phyloP scores from a whole-genome alignment of 2,329 filamentous ascomycete genomes.

The Purpureocillium takamizusanense region DNA sequence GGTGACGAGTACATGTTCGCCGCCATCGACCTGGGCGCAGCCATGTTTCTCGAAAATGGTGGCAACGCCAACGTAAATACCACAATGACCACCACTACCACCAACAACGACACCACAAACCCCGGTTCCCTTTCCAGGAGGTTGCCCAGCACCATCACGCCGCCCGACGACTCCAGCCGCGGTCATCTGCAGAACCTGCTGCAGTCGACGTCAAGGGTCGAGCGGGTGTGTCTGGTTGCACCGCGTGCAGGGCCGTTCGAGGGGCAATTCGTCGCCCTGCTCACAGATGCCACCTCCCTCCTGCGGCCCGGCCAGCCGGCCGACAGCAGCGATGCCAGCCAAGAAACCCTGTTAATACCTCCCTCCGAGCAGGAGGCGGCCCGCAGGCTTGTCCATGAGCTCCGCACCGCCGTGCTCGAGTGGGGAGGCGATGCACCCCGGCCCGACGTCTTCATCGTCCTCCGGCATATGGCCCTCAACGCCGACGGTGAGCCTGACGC shows the following conservation, averaged over 20 bases:
- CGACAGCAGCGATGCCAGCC: constrained; percentile 15
- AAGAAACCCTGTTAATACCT: constrained; percentile 19
- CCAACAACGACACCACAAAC: no score
- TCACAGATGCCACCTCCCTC: constrained; percentile 23
- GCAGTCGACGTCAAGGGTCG: constrained; percentile 28
- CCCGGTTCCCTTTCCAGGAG: neutral
- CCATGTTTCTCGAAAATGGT: constrained; percentile 2
- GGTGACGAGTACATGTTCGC: constrained; percentile 3
- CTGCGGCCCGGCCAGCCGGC: constrained; percentile 1
- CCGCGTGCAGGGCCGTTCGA: constrained; percentile 42
- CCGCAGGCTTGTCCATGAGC: constrained; percentile 29
- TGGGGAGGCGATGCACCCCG: constrained; percentile 21
- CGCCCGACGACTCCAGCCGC: neutral
- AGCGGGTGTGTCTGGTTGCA: constrained; percentile 30
- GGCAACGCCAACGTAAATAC: neutral
- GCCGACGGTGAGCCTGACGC: constrained; percentile 29
- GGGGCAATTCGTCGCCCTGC: constrained; percentile 36
- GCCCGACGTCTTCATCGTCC: constrained; percentile 38
- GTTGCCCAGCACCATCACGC: neutral
- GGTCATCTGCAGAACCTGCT: constrained; percentile 26
- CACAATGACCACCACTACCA: neutral
- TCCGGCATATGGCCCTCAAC: constrained; percentile 36
- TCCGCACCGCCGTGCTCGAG: constrained; percentile 30
- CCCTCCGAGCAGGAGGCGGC: constrained; percentile 28
- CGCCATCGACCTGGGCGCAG: constrained; percentile 7